Evolutionary conservation across 169 alveolate species (phyloP), one percentile per base, ranked within the genome.

Genomic region (Blepharisma undulans): DNA sequence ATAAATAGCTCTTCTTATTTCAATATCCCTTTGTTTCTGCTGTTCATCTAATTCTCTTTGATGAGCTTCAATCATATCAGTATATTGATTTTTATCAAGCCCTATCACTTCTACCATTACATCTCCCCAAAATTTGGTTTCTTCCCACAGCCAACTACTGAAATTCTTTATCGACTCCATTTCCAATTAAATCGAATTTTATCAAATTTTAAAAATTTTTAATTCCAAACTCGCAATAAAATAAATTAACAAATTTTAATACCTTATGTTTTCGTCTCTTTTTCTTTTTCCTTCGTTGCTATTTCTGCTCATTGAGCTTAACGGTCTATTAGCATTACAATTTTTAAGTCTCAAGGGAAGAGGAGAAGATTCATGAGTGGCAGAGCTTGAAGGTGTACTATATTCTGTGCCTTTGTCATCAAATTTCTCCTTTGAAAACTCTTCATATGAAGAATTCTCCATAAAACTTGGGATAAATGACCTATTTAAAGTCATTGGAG

Each of bases 281-380:
- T 48, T 48, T 48, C 66, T 48, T 48, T 48, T 48, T 48, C 66
- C 66, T 10, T 48, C 66, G 14, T 48, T 48, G 14, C 66, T 48
- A 48, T 48, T 48, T 48, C 66, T 48, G 12, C 66, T 48, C 66
- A 48, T 48, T 48, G 66, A 48, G 66, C 66, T 48, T 3, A 48
- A 18, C 66, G 66, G 66, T 18, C 66, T 48, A 18, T 18, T 48
- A 48, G 66, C 66, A 48, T 48, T 48, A 5, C 66, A 48, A 48
- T 82, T 82, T 59, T 82, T 82, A 19, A 48, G 48, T 74, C 77
- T 82, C 7, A 82, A 33, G 12, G 89, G 89, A 32, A 82, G 22
- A 32, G 76, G 89, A 21, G 89, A 82, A 16, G 48, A 82, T n/a
- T 82, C 89, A 82, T 82, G 29, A 7, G 89, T 36, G 5, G 76